Evolutionary conservation across 2,329 filamentous ascomycete species (phyloP).

Genomic region (Acrocalymma vagum): DNA sequence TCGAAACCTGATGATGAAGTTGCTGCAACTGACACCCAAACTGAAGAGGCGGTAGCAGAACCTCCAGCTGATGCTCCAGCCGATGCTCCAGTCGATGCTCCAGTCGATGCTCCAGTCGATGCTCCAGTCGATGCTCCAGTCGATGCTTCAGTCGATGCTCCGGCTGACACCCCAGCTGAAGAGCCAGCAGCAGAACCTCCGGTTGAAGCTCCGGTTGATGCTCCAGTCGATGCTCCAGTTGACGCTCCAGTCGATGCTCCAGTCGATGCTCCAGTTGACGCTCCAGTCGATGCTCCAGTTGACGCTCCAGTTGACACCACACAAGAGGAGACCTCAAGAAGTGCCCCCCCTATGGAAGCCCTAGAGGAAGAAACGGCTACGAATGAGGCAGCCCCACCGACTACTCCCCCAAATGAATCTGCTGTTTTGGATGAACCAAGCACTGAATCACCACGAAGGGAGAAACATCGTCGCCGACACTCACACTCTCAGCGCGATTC

Average conservation of each 20-base stretch:
- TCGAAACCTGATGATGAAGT: conserved; percentile 4
- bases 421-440: conserved; percentile 33
- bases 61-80: not conserved
- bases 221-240: not conserved
- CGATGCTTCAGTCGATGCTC: not conserved
- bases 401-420: conserved; percentile 21
- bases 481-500: conserved; percentile 33
- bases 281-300: not conserved
- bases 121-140: not conserved
- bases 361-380: conserved; percentile 7
- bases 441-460: conserved; percentile 26
- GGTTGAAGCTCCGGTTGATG: conserved; percentile 5
- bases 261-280: conserved; percentile 1
- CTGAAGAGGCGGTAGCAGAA: not conserved
- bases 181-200: not conserved
- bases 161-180: conserved; percentile 2
- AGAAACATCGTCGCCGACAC: conserved; percentile 37
- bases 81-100: conserved; percentile 1
- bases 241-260: not conserved
- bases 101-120: conserved; percentile 1
- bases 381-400: conserved; percentile 1
- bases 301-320: conserved; percentile 4
- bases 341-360: conserved; percentile 1
- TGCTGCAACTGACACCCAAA: conserved; percentile 3
- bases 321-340: not conserved